phyloP scores from a whole-genome alignment of 805 yeast species.

The Cyberlindnera xylosilytica region DNA sequence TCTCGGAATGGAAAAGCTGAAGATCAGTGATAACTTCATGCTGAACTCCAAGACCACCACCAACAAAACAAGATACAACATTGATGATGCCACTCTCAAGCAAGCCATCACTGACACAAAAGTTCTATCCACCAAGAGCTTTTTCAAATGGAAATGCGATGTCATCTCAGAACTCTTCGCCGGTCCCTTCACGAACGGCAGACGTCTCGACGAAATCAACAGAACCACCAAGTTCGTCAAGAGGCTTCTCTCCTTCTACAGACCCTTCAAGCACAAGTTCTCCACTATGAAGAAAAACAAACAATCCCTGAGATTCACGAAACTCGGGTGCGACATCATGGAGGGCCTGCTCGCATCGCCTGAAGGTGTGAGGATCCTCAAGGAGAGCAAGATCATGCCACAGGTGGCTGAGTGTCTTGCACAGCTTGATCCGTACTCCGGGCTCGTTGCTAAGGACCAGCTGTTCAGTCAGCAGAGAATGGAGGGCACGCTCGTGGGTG shows the following conservation, averaged over 20 bases:
- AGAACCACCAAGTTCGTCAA: constrained; percentile 84
- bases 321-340: constrained; percentile 74
- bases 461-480: constrained; percentile 61
- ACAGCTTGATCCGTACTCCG: constrained; percentile 77
- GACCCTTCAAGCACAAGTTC: constrained; percentile 89
- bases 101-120: constrained; percentile 62
- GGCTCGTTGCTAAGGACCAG: constrained; percentile 70
- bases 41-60: constrained; percentile 19
- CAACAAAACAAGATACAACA: constrained; percentile 7
- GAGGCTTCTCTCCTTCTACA: constrained; percentile 75
- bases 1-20: constrained; percentile 30
- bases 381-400: constrained; percentile 74
- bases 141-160: constrained; percentile 85
- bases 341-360: constrained; percentile 57
- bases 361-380: constrained; percentile 65
- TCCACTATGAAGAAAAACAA: constrained; percentile 49
- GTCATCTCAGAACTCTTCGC: constrained; percentile 65
- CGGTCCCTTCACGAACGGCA: constrained; percentile 77
- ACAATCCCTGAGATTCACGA: constrained; percentile 53
- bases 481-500: constrained; percentile 62
- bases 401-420: constrained; percentile 89
- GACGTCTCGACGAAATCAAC: constrained; percentile 70
- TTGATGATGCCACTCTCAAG: constrained; percentile 67
- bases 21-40: constrained; percentile 24
- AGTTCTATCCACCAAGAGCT: constrained; percentile 76